These are phyloP conservation scores for Petunia hybrid DNA, from an alignment of 305 asterid genomes.

Conservation along the genomic window DNA sequence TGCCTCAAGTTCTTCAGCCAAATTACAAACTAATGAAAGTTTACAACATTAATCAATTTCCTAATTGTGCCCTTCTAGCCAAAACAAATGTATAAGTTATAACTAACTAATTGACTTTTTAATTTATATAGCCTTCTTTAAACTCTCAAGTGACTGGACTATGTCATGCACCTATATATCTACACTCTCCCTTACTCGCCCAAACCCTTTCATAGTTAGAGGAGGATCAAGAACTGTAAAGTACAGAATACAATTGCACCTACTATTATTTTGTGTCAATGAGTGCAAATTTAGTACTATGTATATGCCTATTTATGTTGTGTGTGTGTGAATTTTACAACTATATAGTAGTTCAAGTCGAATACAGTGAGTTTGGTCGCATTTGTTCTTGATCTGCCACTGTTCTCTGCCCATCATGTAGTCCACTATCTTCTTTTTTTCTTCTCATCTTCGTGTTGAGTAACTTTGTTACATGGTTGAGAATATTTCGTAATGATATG, in stretches of 20 bases:
- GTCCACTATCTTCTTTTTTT: not conserved
- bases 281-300: no score
- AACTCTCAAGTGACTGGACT: no score
- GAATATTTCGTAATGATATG: no score
- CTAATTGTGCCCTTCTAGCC: no score
- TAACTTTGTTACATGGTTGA: not conserved
- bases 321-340: not conserved
- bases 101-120: no score
- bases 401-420: not conserved
- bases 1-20: not conserved
- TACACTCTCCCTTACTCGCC: not conserved
- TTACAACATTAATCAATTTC: no score
- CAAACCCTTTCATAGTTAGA: not conserved
- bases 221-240: not conserved
- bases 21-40: no score
- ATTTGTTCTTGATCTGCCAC: not conserved
- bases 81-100: no score
- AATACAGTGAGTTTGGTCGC: not conserved
- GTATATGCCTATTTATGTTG: not conserved
- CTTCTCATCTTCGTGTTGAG: not conserved
- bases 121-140: no score
- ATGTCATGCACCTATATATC: not conserved
- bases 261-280: no score
- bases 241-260: no score
- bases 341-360: not conserved